These are phyloP conservation scores for Trametes sp. DNA, from an alignment of 1,284 basidiomycete genomes.

Conservation along the genomic window DNA sequence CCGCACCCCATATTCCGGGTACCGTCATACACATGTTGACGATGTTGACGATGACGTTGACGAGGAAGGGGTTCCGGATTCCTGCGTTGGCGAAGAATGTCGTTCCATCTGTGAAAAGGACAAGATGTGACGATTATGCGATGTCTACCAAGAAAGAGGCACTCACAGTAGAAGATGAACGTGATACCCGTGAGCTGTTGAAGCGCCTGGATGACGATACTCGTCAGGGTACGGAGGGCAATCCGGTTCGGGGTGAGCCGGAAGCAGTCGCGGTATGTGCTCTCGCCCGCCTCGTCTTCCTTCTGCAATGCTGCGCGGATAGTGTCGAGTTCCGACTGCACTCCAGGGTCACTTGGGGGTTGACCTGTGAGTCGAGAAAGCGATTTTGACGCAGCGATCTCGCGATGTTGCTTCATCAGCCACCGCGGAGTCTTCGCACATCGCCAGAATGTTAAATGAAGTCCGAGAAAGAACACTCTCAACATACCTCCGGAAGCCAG, in stretches of 20 bases:
- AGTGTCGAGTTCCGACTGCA: slow-evolving; percentile 70
- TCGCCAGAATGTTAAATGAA: not conserved
- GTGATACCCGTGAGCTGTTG: slow-evolving; percentile 9
- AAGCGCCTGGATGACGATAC: slow-evolving; percentile 1
- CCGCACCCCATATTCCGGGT: slow-evolving; percentile 2
- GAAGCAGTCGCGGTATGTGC: slow-evolving; percentile 5
- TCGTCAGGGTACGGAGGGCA: not conserved
- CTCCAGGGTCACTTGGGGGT: slow-evolving; percentile 55
- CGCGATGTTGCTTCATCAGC: slow-evolving; percentile 74
- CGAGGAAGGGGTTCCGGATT: slow-evolving; percentile 8
- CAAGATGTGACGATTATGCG: no score
- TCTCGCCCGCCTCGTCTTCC: slow-evolving; percentile 56
- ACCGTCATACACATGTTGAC: slow-evolving; percentile 7
- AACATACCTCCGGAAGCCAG: slow-evolving; percentile 67
- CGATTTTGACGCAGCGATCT: slow-evolving; percentile 66
- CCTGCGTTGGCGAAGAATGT: slow-evolving; percentile 12
- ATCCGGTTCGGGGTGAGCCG: slow-evolving; percentile 29
- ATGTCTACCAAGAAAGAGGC: no score
- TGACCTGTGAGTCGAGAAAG: slow-evolving; percentile 69
- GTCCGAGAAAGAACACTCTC: not conserved
- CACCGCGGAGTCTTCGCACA: slow-evolving; percentile 77
- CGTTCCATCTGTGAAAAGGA: not conserved
- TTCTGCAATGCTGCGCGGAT: slow-evolving; percentile 74
- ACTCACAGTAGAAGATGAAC: slow-evolving; percentile 11
- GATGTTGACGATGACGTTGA: not conserved